phyloP scores from a whole-genome alignment of 2,329 filamentous ascomycete genomes.

The Fusarium nematophilum region DNA sequence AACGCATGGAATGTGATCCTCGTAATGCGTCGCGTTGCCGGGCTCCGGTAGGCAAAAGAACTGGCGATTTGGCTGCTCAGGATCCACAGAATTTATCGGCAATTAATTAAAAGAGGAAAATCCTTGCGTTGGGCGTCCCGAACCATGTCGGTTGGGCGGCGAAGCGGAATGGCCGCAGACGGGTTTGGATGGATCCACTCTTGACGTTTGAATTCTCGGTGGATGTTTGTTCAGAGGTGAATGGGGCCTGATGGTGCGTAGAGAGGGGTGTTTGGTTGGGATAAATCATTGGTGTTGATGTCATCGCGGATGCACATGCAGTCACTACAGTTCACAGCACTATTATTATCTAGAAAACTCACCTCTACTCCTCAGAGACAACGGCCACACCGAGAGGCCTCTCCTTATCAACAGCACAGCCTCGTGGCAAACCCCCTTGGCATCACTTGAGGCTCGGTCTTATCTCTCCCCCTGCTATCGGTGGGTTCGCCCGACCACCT shows the following conservation, averaged over 20 bases:
- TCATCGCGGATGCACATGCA: too few species aligned
- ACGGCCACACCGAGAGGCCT: conserved; percentile 22
- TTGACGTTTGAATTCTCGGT: too few species aligned
- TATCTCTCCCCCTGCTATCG: conserved; percentile 28
- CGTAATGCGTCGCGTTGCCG: not conserved
- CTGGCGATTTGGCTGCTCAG: conserved; percentile 16
- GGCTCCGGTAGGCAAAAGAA: conserved; percentile 2
- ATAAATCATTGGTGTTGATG: not conserved
- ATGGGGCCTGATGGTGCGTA: too few species aligned
- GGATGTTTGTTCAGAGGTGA: too few species aligned
- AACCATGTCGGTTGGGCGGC: conserved; percentile 29
- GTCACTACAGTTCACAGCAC: too few species aligned
- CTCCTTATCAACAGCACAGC: conserved; percentile 19
- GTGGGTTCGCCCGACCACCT: conserved; percentile 23
- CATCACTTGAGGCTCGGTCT: conserved; percentile 41
- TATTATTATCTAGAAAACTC: too few species aligned
- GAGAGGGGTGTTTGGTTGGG: too few species aligned
- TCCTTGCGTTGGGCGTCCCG: conserved; percentile 24
- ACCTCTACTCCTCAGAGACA: too few species aligned
- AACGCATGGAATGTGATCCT: conserved; percentile 1
- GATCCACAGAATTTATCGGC: conserved; percentile 18
- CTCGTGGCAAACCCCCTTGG: conserved; percentile 26
- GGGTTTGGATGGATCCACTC: conserved; percentile 16
- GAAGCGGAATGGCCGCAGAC: conserved; percentile 27
- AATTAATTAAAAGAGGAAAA: conserved; percentile 23